phyloP scores from a whole-genome alignment of 176 grass and related monocot genomes.

The barley (Hordeum vulgare) region DNA sequence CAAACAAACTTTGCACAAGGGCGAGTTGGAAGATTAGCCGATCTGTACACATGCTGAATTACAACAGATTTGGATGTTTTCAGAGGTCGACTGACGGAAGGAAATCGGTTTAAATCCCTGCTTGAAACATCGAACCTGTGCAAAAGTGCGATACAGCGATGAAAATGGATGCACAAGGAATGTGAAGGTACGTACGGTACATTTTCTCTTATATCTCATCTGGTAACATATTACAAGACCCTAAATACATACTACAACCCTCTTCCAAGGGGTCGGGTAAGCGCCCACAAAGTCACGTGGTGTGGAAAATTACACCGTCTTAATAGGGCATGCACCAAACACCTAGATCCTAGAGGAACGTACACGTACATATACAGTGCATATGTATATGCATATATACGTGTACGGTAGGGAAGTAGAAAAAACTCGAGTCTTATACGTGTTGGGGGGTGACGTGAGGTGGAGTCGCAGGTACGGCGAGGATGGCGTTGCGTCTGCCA shows the following conservation, averaged over 20 bases:
- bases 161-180: not conserved
- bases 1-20: no score
- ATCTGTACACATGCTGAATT: no score
- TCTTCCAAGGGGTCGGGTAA: not conserved
- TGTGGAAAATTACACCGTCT: not conserved
- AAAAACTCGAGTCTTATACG: not conserved
- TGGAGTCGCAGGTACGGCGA: not conserved
- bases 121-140: no score
- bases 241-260: not conserved
- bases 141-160: not conserved
- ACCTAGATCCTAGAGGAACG: not conserved
- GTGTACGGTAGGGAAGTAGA: not conserved
- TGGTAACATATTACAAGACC: not conserved
- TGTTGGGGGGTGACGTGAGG: not conserved
- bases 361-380: not conserved
- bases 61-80: no score
- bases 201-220: not conserved
- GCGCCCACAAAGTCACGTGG: not conserved
- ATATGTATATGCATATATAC: not conserved
- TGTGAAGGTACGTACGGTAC: not conserved
- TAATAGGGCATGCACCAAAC: not conserved
- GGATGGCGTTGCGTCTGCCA: not conserved
- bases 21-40: no score
- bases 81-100: no score
- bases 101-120: no score